Conservation (phyloP, 2,329 filamentous ascomycete genomes). For the Aspergillus felis region DNA sequence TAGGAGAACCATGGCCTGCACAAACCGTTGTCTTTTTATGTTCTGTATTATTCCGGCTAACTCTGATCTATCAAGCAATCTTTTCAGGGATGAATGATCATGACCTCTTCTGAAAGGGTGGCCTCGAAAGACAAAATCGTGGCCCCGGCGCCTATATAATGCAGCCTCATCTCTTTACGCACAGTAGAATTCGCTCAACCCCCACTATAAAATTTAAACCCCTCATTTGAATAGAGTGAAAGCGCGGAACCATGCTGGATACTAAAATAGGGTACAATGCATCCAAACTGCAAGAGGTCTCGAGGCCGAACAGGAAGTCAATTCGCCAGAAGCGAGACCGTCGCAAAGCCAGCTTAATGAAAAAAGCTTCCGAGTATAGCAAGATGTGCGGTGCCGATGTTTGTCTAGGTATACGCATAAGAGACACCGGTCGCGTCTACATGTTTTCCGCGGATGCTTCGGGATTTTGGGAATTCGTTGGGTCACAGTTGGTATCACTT, state of each 20-base stretch:
- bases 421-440: constrained; percentile 6
- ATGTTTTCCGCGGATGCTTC: constrained; percentile 8
- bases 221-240: background rate
- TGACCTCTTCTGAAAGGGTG: background rate
- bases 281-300: background rate
- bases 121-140: background rate
- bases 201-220: too few species aligned
- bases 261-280: background rate
- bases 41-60: too few species aligned
- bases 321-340: constrained; percentile 8
- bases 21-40: too few species aligned
- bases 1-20: too few species aligned
- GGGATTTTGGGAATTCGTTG: constrained; percentile 6
- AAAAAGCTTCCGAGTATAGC: constrained; percentile 11
- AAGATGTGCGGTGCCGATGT: constrained; percentile 8
- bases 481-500: constrained; percentile 1
- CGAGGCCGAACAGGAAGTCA: constrained; percentile 1
- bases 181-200: background rate
- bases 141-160: background rate
- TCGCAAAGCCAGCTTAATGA: constrained; percentile 7
- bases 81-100: background rate
- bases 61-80: background rate
- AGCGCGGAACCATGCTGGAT: background rate
- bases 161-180: background rate
- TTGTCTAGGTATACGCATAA: constrained; percentile 12